phyloP scores from a whole-genome alignment of 129 eudicot genomes.

The Centrapalus pauciflorus region DNA sequence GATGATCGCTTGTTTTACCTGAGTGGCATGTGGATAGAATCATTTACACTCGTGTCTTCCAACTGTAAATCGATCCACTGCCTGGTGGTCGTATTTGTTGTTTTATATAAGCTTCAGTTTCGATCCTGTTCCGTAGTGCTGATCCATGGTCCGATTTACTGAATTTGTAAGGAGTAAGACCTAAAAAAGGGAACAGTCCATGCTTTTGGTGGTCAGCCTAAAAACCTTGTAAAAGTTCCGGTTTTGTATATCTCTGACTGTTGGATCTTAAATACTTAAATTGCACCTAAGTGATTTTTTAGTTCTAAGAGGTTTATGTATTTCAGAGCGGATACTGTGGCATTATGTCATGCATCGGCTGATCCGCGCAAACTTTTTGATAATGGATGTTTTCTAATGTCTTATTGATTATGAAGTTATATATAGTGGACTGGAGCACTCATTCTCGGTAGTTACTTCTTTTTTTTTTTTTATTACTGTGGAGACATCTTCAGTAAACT shows the following conservation, averaged over 20 bases:
- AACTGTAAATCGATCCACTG: neutral
- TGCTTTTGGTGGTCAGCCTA: neutral
- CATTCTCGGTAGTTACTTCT: neutral
- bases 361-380: neutral
- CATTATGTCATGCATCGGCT: neutral
- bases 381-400: neutral
- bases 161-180: neutral
- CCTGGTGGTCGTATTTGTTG: neutral
- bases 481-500: neutral
- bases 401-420: neutral
- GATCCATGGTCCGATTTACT: neutral
- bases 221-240: neutral
- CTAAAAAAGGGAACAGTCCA: neutral
- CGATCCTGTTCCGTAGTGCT: neutral
- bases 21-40: neutral
- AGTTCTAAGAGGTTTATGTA: neutral
- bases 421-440: neutral
- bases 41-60: neutral
- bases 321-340: neutral
- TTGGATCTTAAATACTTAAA: neutral
- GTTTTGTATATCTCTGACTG: neutral
- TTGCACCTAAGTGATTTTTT: neutral
- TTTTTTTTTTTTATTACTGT: neutral
- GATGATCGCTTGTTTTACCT: conserved; percentile 3
- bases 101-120: neutral